These are phyloP conservation scores for Candida michaelii DNA, from an alignment of 805 yeast species.

Conservation along the genomic window DNA sequence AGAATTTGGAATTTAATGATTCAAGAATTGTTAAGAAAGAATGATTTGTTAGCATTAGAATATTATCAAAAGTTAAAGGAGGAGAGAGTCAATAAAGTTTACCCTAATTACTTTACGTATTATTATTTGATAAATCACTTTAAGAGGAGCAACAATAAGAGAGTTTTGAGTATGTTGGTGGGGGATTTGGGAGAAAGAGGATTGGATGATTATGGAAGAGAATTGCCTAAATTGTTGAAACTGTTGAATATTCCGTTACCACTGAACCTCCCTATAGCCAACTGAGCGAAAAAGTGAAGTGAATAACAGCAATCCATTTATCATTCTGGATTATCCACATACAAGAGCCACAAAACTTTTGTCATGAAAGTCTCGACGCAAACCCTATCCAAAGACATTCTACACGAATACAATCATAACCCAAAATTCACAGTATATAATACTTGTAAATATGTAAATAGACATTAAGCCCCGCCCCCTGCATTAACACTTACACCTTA, in stretches of 20 bases:
- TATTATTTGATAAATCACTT: conserved; percentile 47
- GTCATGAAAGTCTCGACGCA: too few species aligned
- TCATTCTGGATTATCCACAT: too few species aligned
- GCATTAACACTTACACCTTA: too few species aligned
- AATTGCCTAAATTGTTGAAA: conserved; percentile 37
- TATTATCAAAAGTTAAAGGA: conserved; percentile 38
- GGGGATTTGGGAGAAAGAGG: conserved; percentile 34
- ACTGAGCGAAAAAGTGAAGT: too few species aligned
- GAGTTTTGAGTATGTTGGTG: conserved; percentile 34
- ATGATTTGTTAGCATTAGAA: conserved; percentile 40
- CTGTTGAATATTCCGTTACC: conserved; percentile 1
- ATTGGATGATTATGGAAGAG: conserved; percentile 35
- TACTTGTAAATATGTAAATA: conserved; percentile 10
- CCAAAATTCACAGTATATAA: too few species aligned
- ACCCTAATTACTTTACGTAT: conserved; percentile 52
- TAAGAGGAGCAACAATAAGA: conserved; percentile 27
- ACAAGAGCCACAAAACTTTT: too few species aligned
- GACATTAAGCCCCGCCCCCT: background rate
- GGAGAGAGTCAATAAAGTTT: conserved; percentile 18
- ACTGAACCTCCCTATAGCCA: background rate
- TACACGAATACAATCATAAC: too few species aligned
- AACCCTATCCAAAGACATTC: too few species aligned
- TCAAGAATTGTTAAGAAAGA: conserved; percentile 24
- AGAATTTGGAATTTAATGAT: conserved; percentile 45
- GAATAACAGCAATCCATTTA: too few species aligned